Percentiles rank a stretch among this genome's conserved stretches.
These are phyloP conservation scores for Cladobotryum protrusum DNA, from an alignment of 2,329 filamentous ascomycete species.

Conservation along the genomic window DNA sequence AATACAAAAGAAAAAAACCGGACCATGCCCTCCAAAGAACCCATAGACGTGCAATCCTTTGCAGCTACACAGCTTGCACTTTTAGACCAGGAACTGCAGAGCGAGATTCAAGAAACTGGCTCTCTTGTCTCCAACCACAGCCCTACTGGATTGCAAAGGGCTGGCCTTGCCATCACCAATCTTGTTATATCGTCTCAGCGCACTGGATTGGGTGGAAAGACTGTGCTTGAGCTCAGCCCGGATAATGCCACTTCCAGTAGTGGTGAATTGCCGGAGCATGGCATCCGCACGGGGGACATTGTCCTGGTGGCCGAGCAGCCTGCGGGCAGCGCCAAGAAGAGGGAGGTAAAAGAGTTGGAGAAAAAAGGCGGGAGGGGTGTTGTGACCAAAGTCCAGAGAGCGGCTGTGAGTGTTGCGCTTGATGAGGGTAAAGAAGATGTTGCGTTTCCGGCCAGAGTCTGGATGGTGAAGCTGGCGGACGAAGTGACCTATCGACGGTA, in stretches of 20 bases:
- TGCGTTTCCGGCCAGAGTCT: slow-evolving; percentile 44
- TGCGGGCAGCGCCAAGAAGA: slow-evolving; percentile 63
- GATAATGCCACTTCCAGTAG: slow-evolving; percentile 60
- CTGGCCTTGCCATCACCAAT: slow-evolving; percentile 73
- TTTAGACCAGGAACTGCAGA: slow-evolving; percentile 63
- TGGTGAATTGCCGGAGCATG: slow-evolving; percentile 64
- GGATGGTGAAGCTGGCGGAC: slow-evolving; percentile 62
- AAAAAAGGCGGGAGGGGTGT: slow-evolving; percentile 64
- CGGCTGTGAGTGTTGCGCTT: slow-evolving; percentile 58
- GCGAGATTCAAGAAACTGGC: slow-evolving; percentile 65
- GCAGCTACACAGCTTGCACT: slow-evolving; percentile 64
- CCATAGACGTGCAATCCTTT: slow-evolving; percentile 61
- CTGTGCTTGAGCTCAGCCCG: slow-evolving; percentile 70
- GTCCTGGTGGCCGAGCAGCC: slow-evolving; percentile 71
- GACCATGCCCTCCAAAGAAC: slow-evolving; percentile 32
- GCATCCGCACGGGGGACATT: slow-evolving; percentile 70
- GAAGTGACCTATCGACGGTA: slow-evolving; percentile 59
- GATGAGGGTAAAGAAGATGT: slow-evolving; percentile 55
- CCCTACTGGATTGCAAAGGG: slow-evolving; percentile 63
- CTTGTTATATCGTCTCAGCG: slow-evolving; percentile 68
- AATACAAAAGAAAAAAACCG: neutral
- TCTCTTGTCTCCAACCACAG: slow-evolving; percentile 60
- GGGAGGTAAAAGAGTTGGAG: slow-evolving; percentile 65
- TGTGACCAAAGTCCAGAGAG: slow-evolving; percentile 56
- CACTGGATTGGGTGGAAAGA: slow-evolving; percentile 87